Conservation (phyloP, 495 filamentous ascomycete genomes). For the Terfezia boudieri region DNA sequence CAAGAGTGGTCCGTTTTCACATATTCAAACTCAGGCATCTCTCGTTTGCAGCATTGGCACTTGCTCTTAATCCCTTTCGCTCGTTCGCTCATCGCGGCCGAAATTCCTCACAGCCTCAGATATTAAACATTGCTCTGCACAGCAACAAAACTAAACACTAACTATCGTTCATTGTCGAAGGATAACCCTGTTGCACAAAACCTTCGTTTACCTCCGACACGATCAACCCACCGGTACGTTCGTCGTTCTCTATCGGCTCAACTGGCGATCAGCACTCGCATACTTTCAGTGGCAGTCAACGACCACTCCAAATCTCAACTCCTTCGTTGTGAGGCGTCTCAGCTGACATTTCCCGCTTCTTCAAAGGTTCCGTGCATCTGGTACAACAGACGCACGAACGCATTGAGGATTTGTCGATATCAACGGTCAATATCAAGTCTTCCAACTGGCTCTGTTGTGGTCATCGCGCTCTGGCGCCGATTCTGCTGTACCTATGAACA, state of each 20-base stretch:
- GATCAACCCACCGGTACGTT: no score
- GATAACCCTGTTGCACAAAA: no score
- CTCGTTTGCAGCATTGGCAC: not conserved
- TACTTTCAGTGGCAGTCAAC: not conserved
- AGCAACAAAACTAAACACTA: not conserved
- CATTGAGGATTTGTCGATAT: not conserved
- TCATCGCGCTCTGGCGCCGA: conserved; percentile 19
- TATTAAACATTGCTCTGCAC: not conserved
- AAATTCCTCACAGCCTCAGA: not conserved
- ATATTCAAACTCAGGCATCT: not conserved
- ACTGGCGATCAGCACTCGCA: not conserved
- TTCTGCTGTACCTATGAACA: conserved; percentile 19
- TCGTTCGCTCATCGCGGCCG: not conserved
- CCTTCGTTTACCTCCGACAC: no score
- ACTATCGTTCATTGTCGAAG: not conserved
- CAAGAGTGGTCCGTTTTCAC: not conserved
- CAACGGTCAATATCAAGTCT: conserved; percentile 2
- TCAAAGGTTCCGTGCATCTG: not conserved
- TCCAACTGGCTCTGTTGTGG: conserved; percentile 21
- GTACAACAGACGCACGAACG: not conserved
- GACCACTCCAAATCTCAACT: not conserved
- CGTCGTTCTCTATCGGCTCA: no score
- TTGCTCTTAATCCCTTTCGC: not conserved
- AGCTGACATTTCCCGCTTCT: not conserved
- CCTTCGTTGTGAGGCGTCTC: not conserved